phyloP scores from a whole-genome alignment of 83 land plant genomes.

The Thuja plicata region DNA sequence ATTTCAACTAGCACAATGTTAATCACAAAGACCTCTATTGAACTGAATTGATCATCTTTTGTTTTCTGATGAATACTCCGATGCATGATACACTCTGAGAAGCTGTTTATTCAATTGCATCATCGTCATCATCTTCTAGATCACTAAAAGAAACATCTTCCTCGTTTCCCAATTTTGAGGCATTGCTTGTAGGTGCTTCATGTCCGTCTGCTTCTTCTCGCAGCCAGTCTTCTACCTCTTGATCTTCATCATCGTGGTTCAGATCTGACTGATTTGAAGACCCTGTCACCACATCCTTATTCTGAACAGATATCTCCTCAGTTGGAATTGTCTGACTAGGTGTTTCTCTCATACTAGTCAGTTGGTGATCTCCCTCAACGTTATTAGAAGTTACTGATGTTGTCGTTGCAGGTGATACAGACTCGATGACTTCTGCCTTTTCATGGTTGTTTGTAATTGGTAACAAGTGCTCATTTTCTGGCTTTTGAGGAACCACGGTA shows the following conservation, averaged over 20 bases:
- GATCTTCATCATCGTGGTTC: constrained; percentile 10
- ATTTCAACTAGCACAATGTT: neutral
- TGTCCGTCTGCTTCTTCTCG: neutral
- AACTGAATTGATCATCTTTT: neutral
- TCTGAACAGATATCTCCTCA: neutral
- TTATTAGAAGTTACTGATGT: neutral
- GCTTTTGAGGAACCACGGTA: neutral
- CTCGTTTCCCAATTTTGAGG: neutral
- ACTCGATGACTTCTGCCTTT: neutral
- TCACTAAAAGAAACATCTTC: constrained; percentile 14
- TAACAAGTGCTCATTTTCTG: neutral
- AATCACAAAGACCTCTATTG: neutral
- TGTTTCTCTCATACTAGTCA: neutral
- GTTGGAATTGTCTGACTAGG: neutral
- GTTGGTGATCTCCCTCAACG: neutral
- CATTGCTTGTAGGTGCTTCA: neutral
- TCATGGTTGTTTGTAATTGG: neutral
- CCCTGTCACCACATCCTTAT: neutral
- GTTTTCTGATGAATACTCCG: neutral
- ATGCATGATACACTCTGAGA: neutral
- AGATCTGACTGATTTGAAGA: neutral
- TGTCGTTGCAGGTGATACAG: neutral
- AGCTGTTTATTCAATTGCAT: neutral
- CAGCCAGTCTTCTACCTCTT: constrained; percentile 9
- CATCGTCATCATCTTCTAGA: constrained; percentile 9